These are phyloP conservation scores for Chrysosporium queenslandicum DNA, from an alignment of 2,329 filamentous ascomycete genomes.

Conservation along the genomic window DNA sequence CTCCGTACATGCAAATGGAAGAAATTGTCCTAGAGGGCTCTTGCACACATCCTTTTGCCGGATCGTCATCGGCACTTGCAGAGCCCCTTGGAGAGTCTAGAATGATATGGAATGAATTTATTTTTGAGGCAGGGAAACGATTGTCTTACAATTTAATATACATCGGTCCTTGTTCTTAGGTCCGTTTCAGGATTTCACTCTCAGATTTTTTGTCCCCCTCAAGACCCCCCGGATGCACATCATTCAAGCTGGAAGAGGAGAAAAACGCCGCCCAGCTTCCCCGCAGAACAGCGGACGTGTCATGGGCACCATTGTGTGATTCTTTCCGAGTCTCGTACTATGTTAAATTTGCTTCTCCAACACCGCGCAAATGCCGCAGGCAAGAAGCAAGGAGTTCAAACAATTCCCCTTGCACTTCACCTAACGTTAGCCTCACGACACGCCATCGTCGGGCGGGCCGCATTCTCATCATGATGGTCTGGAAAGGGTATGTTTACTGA, in stretches of 20 bases:
- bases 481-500: neutral
- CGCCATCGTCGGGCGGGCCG: no score
- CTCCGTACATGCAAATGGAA: neutral
- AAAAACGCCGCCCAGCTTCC: no score
- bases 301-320: neutral
- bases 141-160: neutral
- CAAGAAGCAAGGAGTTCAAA: neutral
- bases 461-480: no score
- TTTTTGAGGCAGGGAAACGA: neutral
- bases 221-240: no score
- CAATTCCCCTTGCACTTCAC: neutral
- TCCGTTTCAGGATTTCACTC: neutral
- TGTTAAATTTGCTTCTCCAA: no score
- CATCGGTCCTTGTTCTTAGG: neutral
- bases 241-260: no score
- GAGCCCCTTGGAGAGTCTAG: neutral
- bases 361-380: no score
- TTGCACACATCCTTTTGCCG: neutral
- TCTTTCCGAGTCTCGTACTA: neutral
- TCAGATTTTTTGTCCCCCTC: no score
- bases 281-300: no score
- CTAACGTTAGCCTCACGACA: neutral
- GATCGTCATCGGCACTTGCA: neutral
- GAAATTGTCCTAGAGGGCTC: neutral
- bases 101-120: neutral